Base-by-base conservation (phyloP, 345 rosid species). In the Carallia brachiata region DNA sequence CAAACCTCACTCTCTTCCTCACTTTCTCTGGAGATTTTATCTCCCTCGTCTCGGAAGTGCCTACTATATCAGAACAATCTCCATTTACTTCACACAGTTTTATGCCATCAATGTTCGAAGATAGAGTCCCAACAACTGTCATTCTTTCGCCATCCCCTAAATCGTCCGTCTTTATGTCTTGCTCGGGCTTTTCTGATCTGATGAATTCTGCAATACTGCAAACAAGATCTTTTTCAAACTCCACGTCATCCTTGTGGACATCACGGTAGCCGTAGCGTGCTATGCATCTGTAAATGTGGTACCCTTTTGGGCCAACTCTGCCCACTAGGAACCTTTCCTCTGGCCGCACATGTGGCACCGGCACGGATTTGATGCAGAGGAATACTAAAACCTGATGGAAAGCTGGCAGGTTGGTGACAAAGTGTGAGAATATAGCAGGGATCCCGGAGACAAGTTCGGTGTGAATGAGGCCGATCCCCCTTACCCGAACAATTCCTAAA, bases 301-400 rank as follows among this genome's bases (percentile, higher is more conserved):
- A 10, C 60, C 16, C 60, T 56, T 56, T 56, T 2, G 60, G 60
- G 31, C 60, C 60, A 27, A 56, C 60, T 56, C 60, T 27, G 10
- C 60, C 60, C 34, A 56, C 60, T 27, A 56, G 60, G 60, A 56
- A 56, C 60, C 60, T 56, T 56, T 56, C 60, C 16, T 56, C 60
- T 27, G 60, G 31, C 60, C 60, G n/a, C 12, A 56, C 60, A 27
- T 56, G 60, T 8, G 60, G 60, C 60, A 56, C 60, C 12, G 60
- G 60, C 60, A 56, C 60, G 27, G 60, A 56, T 15, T 56, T 56
- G 60, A 56, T 56, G 60, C 60, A 56, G 60, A 56, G 60, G 60
- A 56, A 56, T 19, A 56, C 60, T 56, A 56, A 56, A 56, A 56
- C 60, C 60, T 56, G 60, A 30, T 56, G 60, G 60, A 56, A 56